Conservation (phyloP, 371 early-diverging fungal species). For the Dinochytrium kinnereticum region DNA sequence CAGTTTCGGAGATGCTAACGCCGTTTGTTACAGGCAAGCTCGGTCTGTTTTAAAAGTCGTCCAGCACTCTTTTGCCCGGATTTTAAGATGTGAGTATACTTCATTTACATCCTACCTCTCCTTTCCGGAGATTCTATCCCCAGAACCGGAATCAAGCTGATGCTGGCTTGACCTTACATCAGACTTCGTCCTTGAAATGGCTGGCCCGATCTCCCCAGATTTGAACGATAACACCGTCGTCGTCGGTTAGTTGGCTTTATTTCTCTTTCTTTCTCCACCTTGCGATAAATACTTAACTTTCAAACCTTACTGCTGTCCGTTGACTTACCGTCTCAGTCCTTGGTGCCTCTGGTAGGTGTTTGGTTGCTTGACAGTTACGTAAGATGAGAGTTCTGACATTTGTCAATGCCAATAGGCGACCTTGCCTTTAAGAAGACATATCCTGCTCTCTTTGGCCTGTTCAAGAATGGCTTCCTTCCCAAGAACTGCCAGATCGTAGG, state of each 20-base stretch:
- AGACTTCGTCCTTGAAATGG: conserved; percentile 37
- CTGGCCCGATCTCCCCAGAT: conserved; percentile 25
- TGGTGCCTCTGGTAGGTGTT: conserved; percentile 75
- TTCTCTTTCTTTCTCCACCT: neutral
- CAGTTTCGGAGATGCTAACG: no score
- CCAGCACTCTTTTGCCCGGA: conserved; percentile 20
- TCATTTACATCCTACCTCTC: no score
- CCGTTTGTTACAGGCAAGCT: neutral
- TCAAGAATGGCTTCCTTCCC: conserved; percentile 77
- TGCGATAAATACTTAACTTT: neutral
- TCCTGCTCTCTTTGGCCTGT: conserved; percentile 93
- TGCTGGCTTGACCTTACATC: neutral
- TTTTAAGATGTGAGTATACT: conserved; percentile 31
- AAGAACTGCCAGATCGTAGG: conserved; percentile 82
- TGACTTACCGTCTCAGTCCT: conserved; percentile 61
- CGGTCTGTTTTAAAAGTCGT: conserved; percentile 22
- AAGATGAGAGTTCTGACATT: conserved; percentile 7
- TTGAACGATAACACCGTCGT: conserved; percentile 34
- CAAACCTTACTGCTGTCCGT: neutral
- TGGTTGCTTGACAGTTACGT: no score
- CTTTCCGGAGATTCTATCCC: no score
- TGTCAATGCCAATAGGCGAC: conserved; percentile 64
- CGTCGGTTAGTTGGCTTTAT: conserved; percentile 24
- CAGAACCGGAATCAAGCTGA: neutral
- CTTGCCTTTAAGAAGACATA: conserved; percentile 98